Base-by-base conservation (phyloP, 257 asterid genomes). In the Gardenia jasminoides region DNA sequence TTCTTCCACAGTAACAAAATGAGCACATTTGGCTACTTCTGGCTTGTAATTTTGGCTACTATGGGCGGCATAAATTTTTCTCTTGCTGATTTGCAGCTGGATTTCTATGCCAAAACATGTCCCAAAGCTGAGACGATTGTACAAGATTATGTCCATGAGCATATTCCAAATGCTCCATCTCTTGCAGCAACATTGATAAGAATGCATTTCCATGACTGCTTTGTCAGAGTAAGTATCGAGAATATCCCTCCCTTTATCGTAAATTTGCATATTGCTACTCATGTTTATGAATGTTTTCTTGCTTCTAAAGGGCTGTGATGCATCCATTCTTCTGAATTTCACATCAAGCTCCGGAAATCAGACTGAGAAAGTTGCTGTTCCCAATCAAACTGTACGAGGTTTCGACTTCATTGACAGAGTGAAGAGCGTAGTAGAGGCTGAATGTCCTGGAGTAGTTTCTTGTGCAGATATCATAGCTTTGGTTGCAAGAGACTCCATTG, bases 61-160 rank as follows among this genome's bases (percentile, higher is more conserved):
- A 1, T 84, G 8, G 86, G 83, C 20, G 13, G 82, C 28, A n/a
- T 72, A 3, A 80, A 67, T 61, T 78, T 74, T 70, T 71, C 80
- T 69, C 46, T 73, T 39, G 97, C 88, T 39, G 90, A 85, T 72
- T 39, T 91, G 26, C 46, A 82, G 80, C 20, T 85, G 84, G 77
- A 91, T 85, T 90, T 80, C 85, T 92, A 92, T 48, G 87, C 80
- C 30, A 77, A 89, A 44, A 80, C 84, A 26, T 92, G 97, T 69
- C 95, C 95, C 4, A 85, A 84, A 11, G 93, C 94, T 44, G 93
- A 92, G 84, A 79, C 84, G 30, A 90, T 90, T 70, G 91, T 90
- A 70, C 80, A 80, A 16, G 90, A 85, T 54, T 86, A 61, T 76
- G 92, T 89, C 76, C 72, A 79, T 48, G 22, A 85, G 78, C 89